Evolutionary conservation across 2,329 filamentous ascomycete genomes (phyloP).

Genomic region (Byssoonygena ceratinophila): DNA sequence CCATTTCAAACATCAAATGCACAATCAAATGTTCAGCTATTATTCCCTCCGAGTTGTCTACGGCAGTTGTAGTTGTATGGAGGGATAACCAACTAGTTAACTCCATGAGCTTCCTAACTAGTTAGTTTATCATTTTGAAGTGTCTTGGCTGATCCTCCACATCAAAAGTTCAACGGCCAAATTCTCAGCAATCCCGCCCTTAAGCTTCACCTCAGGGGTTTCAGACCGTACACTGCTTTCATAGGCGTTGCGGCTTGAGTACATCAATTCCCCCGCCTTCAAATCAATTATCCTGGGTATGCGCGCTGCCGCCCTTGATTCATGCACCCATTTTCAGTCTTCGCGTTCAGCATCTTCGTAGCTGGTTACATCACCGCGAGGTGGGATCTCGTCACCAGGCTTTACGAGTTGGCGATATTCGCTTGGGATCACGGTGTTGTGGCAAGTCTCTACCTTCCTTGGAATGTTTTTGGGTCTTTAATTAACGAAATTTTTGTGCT

Average conservation of each 20-base stretch:
- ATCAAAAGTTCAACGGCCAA: neutral
- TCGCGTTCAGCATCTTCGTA: constrained; percentile 96
- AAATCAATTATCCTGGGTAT: constrained; percentile 21
- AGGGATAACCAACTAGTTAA: no score
- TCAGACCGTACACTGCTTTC: neutral
- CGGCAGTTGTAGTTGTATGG: neutral
- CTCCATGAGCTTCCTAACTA: no score
- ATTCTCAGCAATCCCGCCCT: neutral
- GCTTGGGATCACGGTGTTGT: constrained; percentile 98
- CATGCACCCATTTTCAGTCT: constrained; percentile 96
- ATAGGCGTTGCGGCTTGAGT: neutral
- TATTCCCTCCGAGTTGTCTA: no score
- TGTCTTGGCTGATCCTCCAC: neutral
- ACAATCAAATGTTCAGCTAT: neutral
- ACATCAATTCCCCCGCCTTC: neutral
- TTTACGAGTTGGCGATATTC: constrained; percentile 95
- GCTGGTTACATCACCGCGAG: constrained; percentile 98
- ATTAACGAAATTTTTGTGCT: constrained; percentile 6
- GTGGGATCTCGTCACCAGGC: constrained; percentile 93
- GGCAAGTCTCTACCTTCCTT: constrained; percentile 42
- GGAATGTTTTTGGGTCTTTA: neutral
- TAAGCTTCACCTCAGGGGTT: neutral
- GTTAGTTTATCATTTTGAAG: neutral
- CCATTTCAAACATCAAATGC: neutral
- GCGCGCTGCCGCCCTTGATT: constrained; percentile 30